phyloP scores from a whole-genome alignment of 345 rosid species.

The Eucalyptus cloeziana region DNA sequence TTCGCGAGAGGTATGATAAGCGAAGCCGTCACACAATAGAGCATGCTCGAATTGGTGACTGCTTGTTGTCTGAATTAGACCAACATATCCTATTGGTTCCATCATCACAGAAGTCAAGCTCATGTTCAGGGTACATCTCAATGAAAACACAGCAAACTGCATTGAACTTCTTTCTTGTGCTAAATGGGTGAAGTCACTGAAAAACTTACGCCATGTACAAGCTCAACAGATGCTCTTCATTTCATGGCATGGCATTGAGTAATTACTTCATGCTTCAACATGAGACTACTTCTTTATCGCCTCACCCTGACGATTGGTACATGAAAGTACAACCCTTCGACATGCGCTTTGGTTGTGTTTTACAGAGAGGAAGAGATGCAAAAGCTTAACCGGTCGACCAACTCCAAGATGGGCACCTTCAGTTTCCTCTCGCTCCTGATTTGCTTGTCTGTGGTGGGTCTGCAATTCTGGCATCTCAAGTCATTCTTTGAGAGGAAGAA shows the following conservation, averaged over 20 bases:
- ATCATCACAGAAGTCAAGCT: not conserved
- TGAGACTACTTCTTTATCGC: not conserved
- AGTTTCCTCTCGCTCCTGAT: constrained; percentile 47
- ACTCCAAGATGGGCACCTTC: constrained; percentile 53
- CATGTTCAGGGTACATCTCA: not conserved
- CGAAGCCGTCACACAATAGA: not conserved
- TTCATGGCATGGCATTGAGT: not conserved
- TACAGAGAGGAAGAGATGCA: constrained; percentile 86
- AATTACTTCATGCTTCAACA: not conserved
- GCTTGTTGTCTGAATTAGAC: not conserved
- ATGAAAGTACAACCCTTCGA: not conserved
- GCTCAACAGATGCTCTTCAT: not conserved
- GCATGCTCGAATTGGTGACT: not conserved
- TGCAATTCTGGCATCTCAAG: constrained; percentile 84
- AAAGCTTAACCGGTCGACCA: constrained; percentile 46
- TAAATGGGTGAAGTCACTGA: not conserved
- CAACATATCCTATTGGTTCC: not conserved
- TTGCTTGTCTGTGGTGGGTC: constrained; percentile 62
- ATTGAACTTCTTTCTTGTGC: not conserved
- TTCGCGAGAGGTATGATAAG: constrained; percentile 53
- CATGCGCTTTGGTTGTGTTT: not conserved
- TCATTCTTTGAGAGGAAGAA: constrained; percentile 82
- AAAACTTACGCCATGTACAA: not conserved
- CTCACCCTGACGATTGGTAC: not conserved
- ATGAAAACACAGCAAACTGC: not conserved